Evolutionary conservation across 371 early-diverging fungal genomes (phyloP), one percentile per base, ranked within the genome.

Genomic region (Gilbertella persicaria): DNA sequence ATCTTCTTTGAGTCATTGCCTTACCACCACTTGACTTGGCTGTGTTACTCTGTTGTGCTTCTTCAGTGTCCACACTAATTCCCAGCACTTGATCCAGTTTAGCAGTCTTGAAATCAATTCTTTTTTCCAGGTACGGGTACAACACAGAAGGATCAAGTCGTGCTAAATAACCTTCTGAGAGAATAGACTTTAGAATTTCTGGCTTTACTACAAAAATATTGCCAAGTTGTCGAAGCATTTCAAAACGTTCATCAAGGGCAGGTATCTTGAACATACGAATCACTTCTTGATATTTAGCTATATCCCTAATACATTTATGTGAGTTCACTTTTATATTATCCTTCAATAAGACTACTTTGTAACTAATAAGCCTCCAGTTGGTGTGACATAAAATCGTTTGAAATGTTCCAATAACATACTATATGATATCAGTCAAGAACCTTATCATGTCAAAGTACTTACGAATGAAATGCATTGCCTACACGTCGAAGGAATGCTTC

Each of bases 401-500:
- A 93, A 84, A 60, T 96, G 97, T 37, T 94, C 97, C 60, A 96
- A 67, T 53, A 98, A 71, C 78, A 94, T 72, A 14, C 91, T 90
- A 70, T 23, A 46, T 16, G 14, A 20, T 23, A 58, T 10, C 44
- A 45, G 28, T 55, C 47, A 24, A 14, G n/a, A 47, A 30, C 16
- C 40, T 25, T 5, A 36, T 29, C 10, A 45, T 7, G 14, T 30
- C 23, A 10, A 1, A 12, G 33, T 20, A 53, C 74, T 75, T 82
- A 89, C 90, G 81, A 73, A 63, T 95, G 90, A 62, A 97, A 85
- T 5, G 79, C 67, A 16, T 74, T 71, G 14, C 98, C 96, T 28
- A 96, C 69, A 51, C 93, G 92, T 12, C 77, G 69, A 41, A 93
- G 68, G 50, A 92, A 88, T 24, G 79, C 69, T 50, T 89, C 89